Conservation (phyloP, 495 filamentous ascomycete species). For the Neurospora sp. region DNA sequence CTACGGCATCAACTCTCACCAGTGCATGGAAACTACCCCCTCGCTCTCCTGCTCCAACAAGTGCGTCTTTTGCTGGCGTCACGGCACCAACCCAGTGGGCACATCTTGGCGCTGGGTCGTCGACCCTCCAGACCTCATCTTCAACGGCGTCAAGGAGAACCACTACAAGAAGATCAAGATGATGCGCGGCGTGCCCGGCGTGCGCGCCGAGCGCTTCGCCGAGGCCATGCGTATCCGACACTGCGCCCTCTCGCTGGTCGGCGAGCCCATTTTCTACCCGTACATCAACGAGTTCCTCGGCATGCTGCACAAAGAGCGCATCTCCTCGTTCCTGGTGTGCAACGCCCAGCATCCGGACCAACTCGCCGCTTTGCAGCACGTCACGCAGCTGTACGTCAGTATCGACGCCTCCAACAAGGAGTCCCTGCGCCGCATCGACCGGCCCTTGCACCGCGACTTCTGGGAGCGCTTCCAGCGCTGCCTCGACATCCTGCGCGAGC, state of each 20-base stretch:
- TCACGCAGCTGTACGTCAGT: constrained; percentile 91
- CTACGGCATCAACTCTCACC: constrained; percentile 90
- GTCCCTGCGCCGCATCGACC: constrained; percentile 73
- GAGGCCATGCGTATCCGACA: constrained; percentile 91
- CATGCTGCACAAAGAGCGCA: constrained; percentile 72
- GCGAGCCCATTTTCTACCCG: constrained; percentile 96
- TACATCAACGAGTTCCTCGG: constrained; percentile 85
- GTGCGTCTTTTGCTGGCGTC: constrained; percentile 97
- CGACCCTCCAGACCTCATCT: constrained; percentile 80
- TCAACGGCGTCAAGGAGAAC: constrained; percentile 76
- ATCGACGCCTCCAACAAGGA: constrained; percentile 93
- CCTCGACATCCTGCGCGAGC: constrained; percentile 77
- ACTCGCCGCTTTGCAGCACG: constrained; percentile 64
- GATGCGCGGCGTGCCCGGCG: constrained; percentile 86
- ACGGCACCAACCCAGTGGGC: constrained; percentile 93
- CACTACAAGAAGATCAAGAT: constrained; percentile 97
- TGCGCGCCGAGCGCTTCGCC: constrained; percentile 80
- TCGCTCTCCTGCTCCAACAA: constrained; percentile 95
- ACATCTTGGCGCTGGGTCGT: constrained; percentile 95
- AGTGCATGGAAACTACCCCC: constrained; percentile 96
- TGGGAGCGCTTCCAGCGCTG: constrained; percentile 92
- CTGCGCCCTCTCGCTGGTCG: constrained; percentile 82
- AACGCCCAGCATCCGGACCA: constrained; percentile 97
- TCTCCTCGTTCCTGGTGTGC: constrained; percentile 91
- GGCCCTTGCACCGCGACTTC: constrained; percentile 89